Conservation (phyloP, 495 filamentous ascomycete genomes). For the Echria macrotheca region DNA sequence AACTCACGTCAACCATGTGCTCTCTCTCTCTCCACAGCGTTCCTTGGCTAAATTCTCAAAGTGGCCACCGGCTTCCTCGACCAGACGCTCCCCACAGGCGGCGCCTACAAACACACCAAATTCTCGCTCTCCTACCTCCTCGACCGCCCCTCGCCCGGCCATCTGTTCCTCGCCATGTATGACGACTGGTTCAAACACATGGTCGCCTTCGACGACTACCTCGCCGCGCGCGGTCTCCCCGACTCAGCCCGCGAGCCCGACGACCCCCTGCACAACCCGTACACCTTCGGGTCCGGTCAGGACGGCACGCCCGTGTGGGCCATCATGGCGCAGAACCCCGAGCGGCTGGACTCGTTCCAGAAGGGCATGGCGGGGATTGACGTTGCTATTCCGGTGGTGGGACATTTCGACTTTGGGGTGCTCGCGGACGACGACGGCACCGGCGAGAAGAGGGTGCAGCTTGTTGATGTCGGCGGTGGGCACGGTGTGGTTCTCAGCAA, state of each 20-base stretch:
- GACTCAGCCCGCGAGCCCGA: constrained; percentile 11
- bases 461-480: constrained; percentile 21
- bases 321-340: constrained; percentile 19
- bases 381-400: constrained; percentile 16
- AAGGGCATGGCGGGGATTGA: constrained; percentile 20
- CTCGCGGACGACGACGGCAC: constrained; percentile 11
- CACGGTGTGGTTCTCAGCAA: constrained; percentile 16
- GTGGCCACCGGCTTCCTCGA: constrained; percentile 22
- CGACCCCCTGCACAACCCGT: constrained; percentile 15
- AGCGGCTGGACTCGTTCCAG: constrained; percentile 16
- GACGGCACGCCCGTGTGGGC: constrained; percentile 17
- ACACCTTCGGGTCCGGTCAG: constrained; percentile 10
- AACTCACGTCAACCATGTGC: no score
- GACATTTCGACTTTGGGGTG: constrained; percentile 19
- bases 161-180: constrained; percentile 20
- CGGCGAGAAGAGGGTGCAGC: constrained; percentile 12
- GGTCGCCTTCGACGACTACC: constrained; percentile 19
- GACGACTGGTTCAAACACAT: constrained; percentile 19
- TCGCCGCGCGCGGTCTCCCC: constrained; percentile 13
- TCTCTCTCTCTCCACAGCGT: background rate
- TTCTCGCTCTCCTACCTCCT: constrained; percentile 18
- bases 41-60: background rate
- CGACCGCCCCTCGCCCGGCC: constrained; percentile 10
- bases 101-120: constrained; percentile 16
- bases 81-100: constrained; percentile 12